Evolutionary conservation across 1,284 basidiomycete genomes (phyloP), one percentile per base, ranked within the genome.

Genomic region (Boletellus sp.): DNA sequence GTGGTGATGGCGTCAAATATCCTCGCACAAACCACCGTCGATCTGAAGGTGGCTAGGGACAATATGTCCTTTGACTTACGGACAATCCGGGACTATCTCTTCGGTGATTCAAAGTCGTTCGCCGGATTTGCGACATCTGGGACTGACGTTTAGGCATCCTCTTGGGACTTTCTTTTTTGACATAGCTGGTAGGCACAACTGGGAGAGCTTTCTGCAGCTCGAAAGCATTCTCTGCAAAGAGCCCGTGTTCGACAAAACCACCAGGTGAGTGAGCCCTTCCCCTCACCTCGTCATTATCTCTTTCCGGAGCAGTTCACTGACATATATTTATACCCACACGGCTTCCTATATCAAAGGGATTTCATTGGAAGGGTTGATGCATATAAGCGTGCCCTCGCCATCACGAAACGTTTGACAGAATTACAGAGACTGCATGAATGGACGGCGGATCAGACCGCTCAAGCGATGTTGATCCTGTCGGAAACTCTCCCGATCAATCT

Each of bases 221-320:
- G 72, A 80, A 13, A 54, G 65, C 2, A 56, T 86, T 15, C 66
- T 91, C 48, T 70, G 74, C 28, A 65, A 70, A 2, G 87, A 91
- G 53, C 76, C 80, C 0, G 67, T 74, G 4, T 89, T 91, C 56
- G 80, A 86, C 67, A 89, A 88, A 65, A 71, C 77, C 1, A 66
- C 73, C 49, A 77, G 79, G 82, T 83, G 55, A 42, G 65, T 52
- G 13, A 10, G 12, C 8, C 36, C 15, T n/a, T 16, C 6, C n/a
- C n/a, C 13, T 35, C 30, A 21, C 26, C 18, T 4, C 5, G 12
- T 10, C 15, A 24, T 18, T 13, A 24, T 18, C 15, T 32, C 28
- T 5, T 16, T n/a, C 4, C 44, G 33, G 8, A 11, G n/a, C 11
- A 19, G 19, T 44, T 53, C 12, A 54, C 15, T 32, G 16, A 24